Conservation (phyloP, 2,329 filamentous ascomycete species). For the Ceratocystis smalleyi region DNA sequence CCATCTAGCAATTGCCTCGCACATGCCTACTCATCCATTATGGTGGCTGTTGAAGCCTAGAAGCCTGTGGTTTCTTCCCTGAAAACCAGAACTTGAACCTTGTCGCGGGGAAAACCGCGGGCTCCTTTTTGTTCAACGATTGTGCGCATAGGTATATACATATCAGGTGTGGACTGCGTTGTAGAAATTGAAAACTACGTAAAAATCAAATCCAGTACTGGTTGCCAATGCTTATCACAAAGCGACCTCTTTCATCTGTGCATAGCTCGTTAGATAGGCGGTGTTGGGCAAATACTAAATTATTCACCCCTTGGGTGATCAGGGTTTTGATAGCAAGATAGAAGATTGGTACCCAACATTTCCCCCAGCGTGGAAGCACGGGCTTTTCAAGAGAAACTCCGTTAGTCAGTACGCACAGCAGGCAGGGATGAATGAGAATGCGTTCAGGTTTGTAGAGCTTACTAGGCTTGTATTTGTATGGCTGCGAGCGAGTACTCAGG, state of each 20-base stretch:
- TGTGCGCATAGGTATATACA: no score
- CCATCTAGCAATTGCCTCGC: no score
- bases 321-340: not conserved
- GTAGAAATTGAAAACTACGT: not conserved
- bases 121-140: no score
- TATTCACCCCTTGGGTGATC: not conserved
- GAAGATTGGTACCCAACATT: constrained; percentile 13
- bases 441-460: no score
- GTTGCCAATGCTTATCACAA: not conserved
- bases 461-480: no score
- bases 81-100: no score
- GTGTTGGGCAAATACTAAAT: not conserved
- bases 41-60: no score
- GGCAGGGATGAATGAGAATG: not conserved
- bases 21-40: no score
- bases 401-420: not conserved
- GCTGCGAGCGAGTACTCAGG: no score
- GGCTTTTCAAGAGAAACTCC: not conserved
- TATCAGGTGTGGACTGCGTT: no score
- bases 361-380: constrained; percentile 1
- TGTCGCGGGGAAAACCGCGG: no score
- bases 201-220: not conserved
- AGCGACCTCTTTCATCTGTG: not conserved
- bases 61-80: no score
- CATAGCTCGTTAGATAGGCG: not conserved